These are phyloP conservation scores for Nymphaea colorata DNA, from an alignment of 164 flowering plant species.

Conservation along the genomic window DNA sequence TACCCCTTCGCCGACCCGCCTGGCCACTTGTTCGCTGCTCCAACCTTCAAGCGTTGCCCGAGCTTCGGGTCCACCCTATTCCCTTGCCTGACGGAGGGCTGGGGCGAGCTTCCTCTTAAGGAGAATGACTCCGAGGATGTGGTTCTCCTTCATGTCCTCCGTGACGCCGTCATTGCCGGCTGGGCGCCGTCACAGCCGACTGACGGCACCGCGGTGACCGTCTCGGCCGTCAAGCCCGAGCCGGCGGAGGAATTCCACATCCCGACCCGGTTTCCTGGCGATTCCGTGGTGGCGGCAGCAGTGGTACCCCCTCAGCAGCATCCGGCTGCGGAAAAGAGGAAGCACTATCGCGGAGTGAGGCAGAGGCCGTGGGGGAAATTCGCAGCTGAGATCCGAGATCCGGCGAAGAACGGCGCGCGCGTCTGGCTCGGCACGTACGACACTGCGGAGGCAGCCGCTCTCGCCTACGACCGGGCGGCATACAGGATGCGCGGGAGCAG, in stretches of 20 bases:
- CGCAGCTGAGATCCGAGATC: slow-evolving; percentile 36
- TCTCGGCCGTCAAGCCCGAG: slow-evolving; percentile 15
- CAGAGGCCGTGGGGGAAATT: slow-evolving; percentile 37
- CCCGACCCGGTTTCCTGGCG: neutral
- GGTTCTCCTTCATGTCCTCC: slow-evolving; percentile 50
- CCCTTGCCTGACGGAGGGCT: slow-evolving; percentile 49
- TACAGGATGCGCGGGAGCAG: slow-evolving; percentile 31
- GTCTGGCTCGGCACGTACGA: slow-evolving; percentile 42
- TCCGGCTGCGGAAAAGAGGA: slow-evolving; percentile 13
- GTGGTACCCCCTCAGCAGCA: slow-evolving; percentile 5
- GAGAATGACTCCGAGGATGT: slow-evolving; percentile 81
- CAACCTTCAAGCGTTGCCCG: slow-evolving; percentile 32
- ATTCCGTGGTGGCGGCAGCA: neutral
- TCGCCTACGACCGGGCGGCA: slow-evolving; percentile 38
- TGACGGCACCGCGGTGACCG: neutral
- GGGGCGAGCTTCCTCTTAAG: slow-evolving; percentile 77
- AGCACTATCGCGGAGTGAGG: slow-evolving; percentile 36
- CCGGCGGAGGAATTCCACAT: slow-evolving; percentile 2
- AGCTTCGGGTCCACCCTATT: slow-evolving; percentile 35
- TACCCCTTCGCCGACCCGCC: neutral
- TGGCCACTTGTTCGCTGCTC: neutral
- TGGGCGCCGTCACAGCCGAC: slow-evolving; percentile 37
- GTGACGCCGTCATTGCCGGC: slow-evolving; percentile 51
- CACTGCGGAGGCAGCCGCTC: slow-evolving; percentile 37
- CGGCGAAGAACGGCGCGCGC: slow-evolving; percentile 38